Conservation (phyloP, 108 stramenopile genomes). For the Nitzschia inconspicua region DNA sequence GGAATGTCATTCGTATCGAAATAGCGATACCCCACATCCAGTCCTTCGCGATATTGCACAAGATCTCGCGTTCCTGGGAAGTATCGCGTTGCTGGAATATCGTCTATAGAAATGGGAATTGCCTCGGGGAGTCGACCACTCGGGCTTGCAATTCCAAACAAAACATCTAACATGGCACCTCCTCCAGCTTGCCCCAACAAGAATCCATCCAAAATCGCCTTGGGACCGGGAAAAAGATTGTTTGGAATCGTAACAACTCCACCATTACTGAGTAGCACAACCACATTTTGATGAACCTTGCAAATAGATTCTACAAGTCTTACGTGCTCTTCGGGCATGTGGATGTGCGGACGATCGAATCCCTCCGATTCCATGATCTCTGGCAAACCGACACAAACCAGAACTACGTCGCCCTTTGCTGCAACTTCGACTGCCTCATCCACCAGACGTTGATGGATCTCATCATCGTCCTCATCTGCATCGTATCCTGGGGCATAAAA, state of each 20-base stretch:
- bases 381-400: conserved; percentile 53
- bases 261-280: conserved; percentile 55
- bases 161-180: conserved; percentile 50
- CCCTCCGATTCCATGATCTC: conserved; percentile 63
- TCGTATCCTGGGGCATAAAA: conserved; percentile 45
- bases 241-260: conserved; percentile 48
- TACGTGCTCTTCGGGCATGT: conserved; percentile 39
- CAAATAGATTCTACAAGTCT: conserved; percentile 33
- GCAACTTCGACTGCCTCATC: conserved; percentile 33
- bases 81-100: conserved; percentile 21
- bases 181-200: conserved; percentile 67
- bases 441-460: conserved; percentile 16
- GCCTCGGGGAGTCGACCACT: conserved; percentile 60
- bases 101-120: conserved; percentile 29
- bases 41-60: conserved; percentile 58
- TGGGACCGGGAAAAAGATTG: not conserved
- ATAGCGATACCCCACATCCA: conserved; percentile 75
- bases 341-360: conserved; percentile 43
- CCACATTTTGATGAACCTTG: conserved; percentile 21
- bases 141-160: conserved; percentile 59
- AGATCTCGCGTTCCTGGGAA: conserved; percentile 35
- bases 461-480: conserved; percentile 21
- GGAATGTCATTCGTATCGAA: conserved; percentile 32
- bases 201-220: conserved; percentile 48
- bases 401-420: conserved; percentile 20